phyloP scores from a whole-genome alignment of 139 green algal genomes.

The Parachlorella kessleri region DNA sequence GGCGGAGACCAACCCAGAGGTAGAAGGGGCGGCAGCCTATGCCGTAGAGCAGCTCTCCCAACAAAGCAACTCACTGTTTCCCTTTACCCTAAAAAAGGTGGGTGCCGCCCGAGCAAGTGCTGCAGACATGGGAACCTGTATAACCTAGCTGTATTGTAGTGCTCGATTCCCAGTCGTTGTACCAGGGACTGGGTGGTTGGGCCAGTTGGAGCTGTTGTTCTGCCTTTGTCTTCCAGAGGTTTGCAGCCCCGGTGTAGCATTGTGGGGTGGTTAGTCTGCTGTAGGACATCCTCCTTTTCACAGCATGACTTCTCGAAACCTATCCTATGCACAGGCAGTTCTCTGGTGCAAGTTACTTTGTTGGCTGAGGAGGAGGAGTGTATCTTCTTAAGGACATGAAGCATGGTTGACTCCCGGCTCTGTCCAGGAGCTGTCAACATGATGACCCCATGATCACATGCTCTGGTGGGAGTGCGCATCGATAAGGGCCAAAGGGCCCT shows the following conservation, averaged over 20 bases:
- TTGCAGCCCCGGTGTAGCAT: too few relatives aligned
- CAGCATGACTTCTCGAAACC: too few relatives aligned
- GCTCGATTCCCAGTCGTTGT: too few relatives aligned
- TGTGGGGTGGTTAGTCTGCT: too few relatives aligned
- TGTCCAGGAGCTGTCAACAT: not conserved
- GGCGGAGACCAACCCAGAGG: slow-evolving; percentile 16
- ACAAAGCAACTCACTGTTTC: slow-evolving; percentile 49
- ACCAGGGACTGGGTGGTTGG: too few relatives aligned
- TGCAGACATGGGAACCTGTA: not conserved
- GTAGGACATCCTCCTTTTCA: too few relatives aligned
- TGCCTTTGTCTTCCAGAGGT: too few relatives aligned
- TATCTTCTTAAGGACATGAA: not conserved
- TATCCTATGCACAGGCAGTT: too few relatives aligned
- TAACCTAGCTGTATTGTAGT: not conserved
- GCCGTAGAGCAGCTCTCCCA: slow-evolving; percentile 55
- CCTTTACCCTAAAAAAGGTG: slow-evolving; percentile 42
- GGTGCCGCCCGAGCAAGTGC: not conserved
- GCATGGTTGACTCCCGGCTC: not conserved
- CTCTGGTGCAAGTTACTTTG: too few relatives aligned
- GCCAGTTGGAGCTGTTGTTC: too few relatives aligned
- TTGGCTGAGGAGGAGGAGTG: too few relatives aligned
- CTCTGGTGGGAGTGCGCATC: not conserved
- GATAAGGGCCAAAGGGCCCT: not conserved
- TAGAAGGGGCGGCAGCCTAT: slow-evolving; percentile 42
- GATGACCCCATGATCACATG: not conserved